Evolutionary conservation across 176 grass and related monocot genomes (phyloP).

Genomic region (Puccinellia tenuiflora): DNA sequence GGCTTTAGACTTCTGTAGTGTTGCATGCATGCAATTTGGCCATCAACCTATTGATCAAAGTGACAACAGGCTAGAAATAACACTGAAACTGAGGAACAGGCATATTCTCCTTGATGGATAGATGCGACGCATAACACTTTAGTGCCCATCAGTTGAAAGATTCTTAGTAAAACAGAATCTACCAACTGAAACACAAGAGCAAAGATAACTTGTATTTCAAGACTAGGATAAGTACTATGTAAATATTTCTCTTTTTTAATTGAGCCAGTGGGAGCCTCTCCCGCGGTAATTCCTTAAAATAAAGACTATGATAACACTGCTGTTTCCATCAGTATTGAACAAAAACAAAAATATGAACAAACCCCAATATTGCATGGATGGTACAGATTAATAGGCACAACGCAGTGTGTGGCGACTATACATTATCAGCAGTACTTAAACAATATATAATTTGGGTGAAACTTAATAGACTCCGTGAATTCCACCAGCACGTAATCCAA

Average conservation of each 20-base stretch:
- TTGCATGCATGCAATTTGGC: not conserved
- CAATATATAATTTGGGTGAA: not conserved
- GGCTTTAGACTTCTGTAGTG: not conserved
- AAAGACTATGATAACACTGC: no score
- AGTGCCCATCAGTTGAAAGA: not conserved
- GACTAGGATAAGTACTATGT: no score
- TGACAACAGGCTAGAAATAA: not conserved
- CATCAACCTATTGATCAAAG: not conserved
- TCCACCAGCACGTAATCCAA: not conserved
- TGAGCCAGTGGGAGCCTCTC: no score
- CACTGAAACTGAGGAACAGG: not conserved
- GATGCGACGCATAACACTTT: not conserved
- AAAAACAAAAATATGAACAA: not conserved
- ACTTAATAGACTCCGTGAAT: not conserved
- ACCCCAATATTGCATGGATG: not conserved
- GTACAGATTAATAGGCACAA: not conserved
- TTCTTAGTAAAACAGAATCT: not conserved
- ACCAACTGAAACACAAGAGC: not conserved
- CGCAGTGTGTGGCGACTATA: not conserved
- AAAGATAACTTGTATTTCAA: not conserved
- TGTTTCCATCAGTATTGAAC: not conserved
- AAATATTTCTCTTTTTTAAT: no score
- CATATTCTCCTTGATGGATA: no score
- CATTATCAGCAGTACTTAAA: not conserved
- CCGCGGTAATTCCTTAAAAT: no score